phyloP scores from a whole-genome alignment of 1,139 yeast species.

The Lizanozyma gosingica region DNA sequence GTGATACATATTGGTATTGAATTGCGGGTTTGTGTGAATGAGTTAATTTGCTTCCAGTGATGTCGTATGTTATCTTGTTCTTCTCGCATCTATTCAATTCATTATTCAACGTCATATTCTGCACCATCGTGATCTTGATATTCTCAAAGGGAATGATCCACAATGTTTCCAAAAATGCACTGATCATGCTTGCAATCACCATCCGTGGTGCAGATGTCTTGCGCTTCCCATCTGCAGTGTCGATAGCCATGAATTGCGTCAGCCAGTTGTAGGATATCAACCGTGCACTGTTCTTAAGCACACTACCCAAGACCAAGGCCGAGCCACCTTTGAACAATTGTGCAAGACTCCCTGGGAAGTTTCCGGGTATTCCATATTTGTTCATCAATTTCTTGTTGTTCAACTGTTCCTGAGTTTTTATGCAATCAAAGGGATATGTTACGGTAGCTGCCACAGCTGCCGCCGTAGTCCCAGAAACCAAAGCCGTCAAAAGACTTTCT shows the following conservation, averaged over 20 bases:
- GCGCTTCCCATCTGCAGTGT: conserved; percentile 23
- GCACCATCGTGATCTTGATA: conserved; percentile 79
- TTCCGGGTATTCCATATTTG: conserved; percentile 28
- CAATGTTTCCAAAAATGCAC: conserved; percentile 74
- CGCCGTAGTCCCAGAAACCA: conserved; percentile 69
- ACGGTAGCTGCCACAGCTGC: conserved; percentile 62
- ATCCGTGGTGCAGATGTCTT: conserved; percentile 62
- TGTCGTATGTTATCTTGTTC: conserved; percentile 15
- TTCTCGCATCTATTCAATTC: conserved; percentile 20
- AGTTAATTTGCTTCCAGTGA: conserved; percentile 16
- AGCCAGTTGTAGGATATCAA: conserved; percentile 71
- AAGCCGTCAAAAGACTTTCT: conserved; percentile 40
- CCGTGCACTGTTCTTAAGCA: conserved; percentile 64
- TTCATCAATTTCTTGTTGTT: conserved; percentile 34
- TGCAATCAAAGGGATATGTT: conserved; percentile 79
- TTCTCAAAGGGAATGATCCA: conserved; percentile 90
- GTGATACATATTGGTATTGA: conserved; percentile 32
- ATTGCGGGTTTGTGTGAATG: conserved; percentile 16
- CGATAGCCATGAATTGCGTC: conserved; percentile 64
- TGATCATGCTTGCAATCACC: conserved; percentile 77
- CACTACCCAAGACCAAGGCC: conserved; percentile 70
- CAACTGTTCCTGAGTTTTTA: conserved; percentile 68
- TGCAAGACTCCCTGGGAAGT: conserved; percentile 29
- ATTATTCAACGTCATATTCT: conserved; percentile 39
- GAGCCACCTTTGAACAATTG: conserved; percentile 67